Evolutionary conservation across 441 rosid genomes (phyloP), one percentile per base, ranked within the genome.

Genomic region (Corymbia citriodora): DNA sequence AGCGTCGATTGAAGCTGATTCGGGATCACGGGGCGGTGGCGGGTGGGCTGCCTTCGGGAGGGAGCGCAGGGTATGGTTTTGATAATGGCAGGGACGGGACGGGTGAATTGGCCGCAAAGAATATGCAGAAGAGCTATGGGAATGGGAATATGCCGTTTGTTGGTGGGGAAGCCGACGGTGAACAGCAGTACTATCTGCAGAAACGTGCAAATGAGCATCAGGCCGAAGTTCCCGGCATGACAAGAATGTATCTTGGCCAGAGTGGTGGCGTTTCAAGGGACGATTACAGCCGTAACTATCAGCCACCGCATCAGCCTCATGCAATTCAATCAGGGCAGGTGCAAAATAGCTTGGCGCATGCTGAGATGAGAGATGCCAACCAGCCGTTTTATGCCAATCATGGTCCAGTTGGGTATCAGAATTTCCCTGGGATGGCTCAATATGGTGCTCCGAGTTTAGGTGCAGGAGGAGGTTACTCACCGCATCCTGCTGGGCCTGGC

Each of bases 1-100:
- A 97, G 91, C 97, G 98, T 74, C 93, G 99, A 91, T 92, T 97
- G 94, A 96, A 95, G 96, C 93, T 97, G 93, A 96, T 98, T 52
- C 95, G 94, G 31, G 98, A 98, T 90, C 98, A 98, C 55, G 99
- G 99, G 74, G 92, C 92, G 59, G 89, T 88, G 68, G 81, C 72
- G 7, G 53, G 70, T 61, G 68, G 45, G 45, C 45, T 40, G 21
- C 81, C 91, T 19, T 59, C 40, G 2, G 70, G 23, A 25, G 50
- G 14, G 48, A 68, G n/a, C 16, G 45, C 31, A 6, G 88, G 55
- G 27, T 48, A 29, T 82, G 81, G 33, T 61, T 79, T 57, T 63
- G 90, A 55, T 61, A 82, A 8, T 29, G 82, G 55, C 68, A 55
- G 68, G 52, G 88, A 57, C 8, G 70, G 68, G 70, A 87, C 61